A percentile compares a stretch with the other conserved stretches of the same genome.
Conservation (phyloP, 2,329 filamentous ascomycete species). For the Didymella segeticola region DNA sequence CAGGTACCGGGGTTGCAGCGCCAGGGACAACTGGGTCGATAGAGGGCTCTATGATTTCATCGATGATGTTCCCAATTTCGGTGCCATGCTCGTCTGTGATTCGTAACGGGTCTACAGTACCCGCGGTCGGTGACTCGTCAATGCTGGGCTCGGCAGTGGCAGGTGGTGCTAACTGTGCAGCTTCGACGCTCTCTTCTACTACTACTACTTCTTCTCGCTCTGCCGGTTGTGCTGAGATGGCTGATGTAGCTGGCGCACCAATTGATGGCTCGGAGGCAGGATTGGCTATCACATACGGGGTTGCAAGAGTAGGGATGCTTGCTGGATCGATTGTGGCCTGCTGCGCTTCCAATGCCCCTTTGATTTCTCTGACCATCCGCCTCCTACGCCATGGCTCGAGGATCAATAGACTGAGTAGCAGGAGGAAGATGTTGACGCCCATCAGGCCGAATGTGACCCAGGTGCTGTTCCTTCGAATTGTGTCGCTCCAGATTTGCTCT, state of each 20-base stretch:
- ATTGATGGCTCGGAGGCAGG: neutral
- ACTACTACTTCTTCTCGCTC: constrained; percentile 28
- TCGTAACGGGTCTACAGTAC: constrained; percentile 19
- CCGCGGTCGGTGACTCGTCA: constrained; percentile 14
- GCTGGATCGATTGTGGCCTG: constrained; percentile 27
- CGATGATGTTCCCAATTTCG: constrained; percentile 4
- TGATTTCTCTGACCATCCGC: constrained; percentile 79
- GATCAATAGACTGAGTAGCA: constrained; percentile 84
- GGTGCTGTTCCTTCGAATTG: constrained; percentile 92
- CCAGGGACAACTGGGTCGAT: constrained; percentile 20
- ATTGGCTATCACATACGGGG: constrained; percentile 3
- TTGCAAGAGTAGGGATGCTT: constrained; percentile 3
- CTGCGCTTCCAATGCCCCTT: constrained; percentile 43
- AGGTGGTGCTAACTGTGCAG: neutral
- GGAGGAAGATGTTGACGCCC: constrained; percentile 91
- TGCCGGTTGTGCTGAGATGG: neutral
- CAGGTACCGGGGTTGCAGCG: constrained; percentile 3
- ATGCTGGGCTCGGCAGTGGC: constrained; percentile 2
- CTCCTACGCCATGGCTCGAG: constrained; percentile 90
- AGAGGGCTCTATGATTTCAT: constrained; percentile 10
- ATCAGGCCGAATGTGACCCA: constrained; percentile 99
- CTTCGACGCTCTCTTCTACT: constrained; percentile 28
- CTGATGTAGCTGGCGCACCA: neutral
- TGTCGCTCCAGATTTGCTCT: constrained; percentile 99
- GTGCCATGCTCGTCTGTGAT: constrained; percentile 8